phyloP scores from a whole-genome alignment of 2,329 filamentous ascomycete species.

The Botrytis paeoniae region DNA sequence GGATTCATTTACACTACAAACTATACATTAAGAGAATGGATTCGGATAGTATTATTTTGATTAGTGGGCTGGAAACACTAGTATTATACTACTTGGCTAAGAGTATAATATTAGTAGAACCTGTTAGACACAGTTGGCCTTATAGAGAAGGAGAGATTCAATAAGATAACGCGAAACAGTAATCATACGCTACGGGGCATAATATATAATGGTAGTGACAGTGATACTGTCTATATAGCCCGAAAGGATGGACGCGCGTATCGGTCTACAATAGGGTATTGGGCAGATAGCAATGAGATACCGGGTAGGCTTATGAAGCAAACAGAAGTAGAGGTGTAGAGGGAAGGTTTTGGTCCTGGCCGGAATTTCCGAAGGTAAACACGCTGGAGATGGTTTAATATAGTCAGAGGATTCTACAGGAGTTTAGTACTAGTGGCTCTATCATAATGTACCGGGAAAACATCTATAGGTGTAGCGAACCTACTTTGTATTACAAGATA shows the following conservation, averaged over 20 bases:
- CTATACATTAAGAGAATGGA: no score
- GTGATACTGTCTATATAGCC: neutral
- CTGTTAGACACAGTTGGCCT: neutral
- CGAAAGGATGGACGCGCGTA: neutral
- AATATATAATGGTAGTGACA: neutral
- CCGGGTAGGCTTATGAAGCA: neutral
- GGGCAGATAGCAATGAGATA: neutral
- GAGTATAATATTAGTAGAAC: no score
- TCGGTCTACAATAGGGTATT: neutral
- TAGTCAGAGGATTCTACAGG: no score
- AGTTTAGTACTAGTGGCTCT: no score
- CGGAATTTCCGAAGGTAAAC: conserved; percentile 1
- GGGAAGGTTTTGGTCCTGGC: conserved; percentile 3
- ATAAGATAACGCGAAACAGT: neutral
- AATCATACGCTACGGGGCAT: neutral
- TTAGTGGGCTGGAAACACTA: no score
- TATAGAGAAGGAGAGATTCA: neutral
- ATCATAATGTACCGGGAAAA: no score
- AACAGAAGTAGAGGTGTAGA: neutral
- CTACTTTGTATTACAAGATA: no score
- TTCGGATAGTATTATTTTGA: no score
- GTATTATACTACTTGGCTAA: no score
- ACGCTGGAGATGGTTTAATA: no score
- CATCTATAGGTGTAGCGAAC: no score
- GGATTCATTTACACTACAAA: neutral